These are phyloP conservation scores for Neurospora sp. DNA, from an alignment of 495 filamentous ascomycete genomes.

Conservation along the genomic window DNA sequence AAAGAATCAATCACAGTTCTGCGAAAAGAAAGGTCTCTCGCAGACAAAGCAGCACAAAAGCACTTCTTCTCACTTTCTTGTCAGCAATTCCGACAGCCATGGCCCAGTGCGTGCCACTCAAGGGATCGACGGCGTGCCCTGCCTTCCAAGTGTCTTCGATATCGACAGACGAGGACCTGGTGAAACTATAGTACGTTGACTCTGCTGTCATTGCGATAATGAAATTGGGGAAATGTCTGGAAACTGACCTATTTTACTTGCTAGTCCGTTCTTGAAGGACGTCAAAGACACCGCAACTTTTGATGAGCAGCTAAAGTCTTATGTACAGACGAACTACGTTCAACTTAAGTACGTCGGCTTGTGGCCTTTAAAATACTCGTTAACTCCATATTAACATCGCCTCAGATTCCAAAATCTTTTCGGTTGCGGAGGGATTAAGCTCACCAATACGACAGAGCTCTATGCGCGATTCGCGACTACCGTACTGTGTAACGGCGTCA, in stretches of 20 bases:
- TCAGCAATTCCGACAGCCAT: slow-evolving; percentile 16
- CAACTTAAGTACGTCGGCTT: slow-evolving; percentile 54
- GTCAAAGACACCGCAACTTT: slow-evolving; percentile 71
- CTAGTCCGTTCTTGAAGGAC: slow-evolving; percentile 76
- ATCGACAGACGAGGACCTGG: slow-evolving; percentile 56
- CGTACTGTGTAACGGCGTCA: slow-evolving; percentile 86
- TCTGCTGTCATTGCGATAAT: neutral
- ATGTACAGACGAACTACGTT: slow-evolving; percentile 65
- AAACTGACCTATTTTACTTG: slow-evolving; percentile 9
- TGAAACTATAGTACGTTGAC: slow-evolving; percentile 63
- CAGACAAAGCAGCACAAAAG: slow-evolving; percentile 2
- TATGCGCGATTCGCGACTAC: slow-evolving; percentile 93
- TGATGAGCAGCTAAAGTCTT: slow-evolving; percentile 62
- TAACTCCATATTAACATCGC: slow-evolving; percentile 4
- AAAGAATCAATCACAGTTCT: slow-evolving; percentile 3
- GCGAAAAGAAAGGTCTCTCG: slow-evolving; percentile 2
- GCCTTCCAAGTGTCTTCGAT: slow-evolving; percentile 78
- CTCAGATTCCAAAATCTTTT: slow-evolving; percentile 63
- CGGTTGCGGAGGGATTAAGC: slow-evolving; percentile 69
- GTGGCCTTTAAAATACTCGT: neutral
- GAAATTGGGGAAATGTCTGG: neutral
- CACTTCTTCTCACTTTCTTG: slow-evolving; percentile 10
- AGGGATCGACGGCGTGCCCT: slow-evolving; percentile 67
- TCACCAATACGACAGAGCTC: slow-evolving; percentile 68
- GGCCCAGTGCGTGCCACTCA: slow-evolving; percentile 64